Percentiles rank a stretch among this genome's conserved stretches.
Conservation (phyloP, 2,329 filamentous ascomycete species). For the Tothia fuscella region DNA sequence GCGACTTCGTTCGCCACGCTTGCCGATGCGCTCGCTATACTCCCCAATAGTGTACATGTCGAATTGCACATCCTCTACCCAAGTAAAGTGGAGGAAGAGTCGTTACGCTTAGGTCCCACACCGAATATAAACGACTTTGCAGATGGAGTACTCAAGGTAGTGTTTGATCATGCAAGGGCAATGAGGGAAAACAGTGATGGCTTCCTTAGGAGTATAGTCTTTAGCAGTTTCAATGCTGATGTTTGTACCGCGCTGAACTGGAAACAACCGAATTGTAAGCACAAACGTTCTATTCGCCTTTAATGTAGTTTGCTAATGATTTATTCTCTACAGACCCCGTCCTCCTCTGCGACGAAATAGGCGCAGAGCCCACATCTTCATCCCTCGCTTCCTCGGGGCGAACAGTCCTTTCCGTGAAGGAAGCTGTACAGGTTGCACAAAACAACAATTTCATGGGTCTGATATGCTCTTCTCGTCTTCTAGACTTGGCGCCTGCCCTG, state of each 20-base stretch:
- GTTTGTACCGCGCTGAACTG: constrained; percentile 93
- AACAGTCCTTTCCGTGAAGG: constrained; percentile 77
- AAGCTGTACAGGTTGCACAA: constrained; percentile 83
- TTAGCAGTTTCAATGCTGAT: constrained; percentile 82
- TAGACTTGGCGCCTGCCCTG: constrained; percentile 89
- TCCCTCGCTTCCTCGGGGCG: constrained; percentile 23
- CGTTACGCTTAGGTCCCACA: constrained; percentile 57
- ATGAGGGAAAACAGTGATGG: constrained; percentile 53
- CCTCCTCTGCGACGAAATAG: constrained; percentile 87
- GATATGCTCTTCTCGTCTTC: constrained; percentile 63
- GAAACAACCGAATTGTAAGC: constrained; percentile 91
- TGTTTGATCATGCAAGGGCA: constrained; percentile 80
- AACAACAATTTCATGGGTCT: constrained; percentile 98
- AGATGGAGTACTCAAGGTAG: constrained; percentile 69
- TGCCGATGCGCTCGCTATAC: constrained; percentile 58
- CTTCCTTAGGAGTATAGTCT: constrained; percentile 75
- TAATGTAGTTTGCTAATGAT: not conserved
- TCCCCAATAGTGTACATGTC: constrained; percentile 72
- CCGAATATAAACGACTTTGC: constrained; percentile 78
- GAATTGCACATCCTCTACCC: constrained; percentile 92
- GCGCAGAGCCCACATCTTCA: constrained; percentile 24
- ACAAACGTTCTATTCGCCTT: constrained; percentile 2
- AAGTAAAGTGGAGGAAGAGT: constrained; percentile 57
- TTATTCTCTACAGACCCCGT: constrained; percentile 53
- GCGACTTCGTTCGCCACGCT: constrained; percentile 69